A percentile compares a stretch with the other conserved stretches of the same genome.
Evolutionary conservation across 495 filamentous ascomycete species (phyloP).

Genomic region (Trichocladium antarcticum): DNA sequence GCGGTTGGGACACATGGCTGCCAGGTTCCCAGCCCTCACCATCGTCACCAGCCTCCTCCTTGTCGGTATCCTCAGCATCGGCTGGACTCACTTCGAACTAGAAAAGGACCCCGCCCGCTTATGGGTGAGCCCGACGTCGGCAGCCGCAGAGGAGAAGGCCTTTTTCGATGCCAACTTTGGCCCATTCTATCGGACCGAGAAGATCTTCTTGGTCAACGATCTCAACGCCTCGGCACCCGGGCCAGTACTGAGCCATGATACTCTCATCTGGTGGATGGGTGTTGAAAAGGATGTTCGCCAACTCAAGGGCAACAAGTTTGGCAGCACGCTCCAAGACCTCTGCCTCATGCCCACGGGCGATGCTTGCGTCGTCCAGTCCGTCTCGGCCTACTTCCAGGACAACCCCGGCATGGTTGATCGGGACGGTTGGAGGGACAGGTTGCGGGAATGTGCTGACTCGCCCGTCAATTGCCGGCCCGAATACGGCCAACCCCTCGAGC

Average conservation of each 20-base stretch:
- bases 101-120: slow-evolving; percentile 83
- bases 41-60: slow-evolving; percentile 59
- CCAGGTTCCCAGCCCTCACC: slow-evolving; percentile 73
- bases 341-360: slow-evolving; percentile 89
- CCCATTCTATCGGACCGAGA: slow-evolving; percentile 88
- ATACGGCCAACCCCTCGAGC: slow-evolving; percentile 75
- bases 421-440: slow-evolving; percentile 53
- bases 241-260: slow-evolving; percentile 78
- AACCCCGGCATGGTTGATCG: slow-evolving; percentile 47
- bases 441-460: slow-evolving; percentile 60
- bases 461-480: slow-evolving; percentile 76
- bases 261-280: slow-evolving; percentile 85
- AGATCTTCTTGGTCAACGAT: slow-evolving; percentile 89
- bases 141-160: slow-evolving; percentile 80
- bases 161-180: slow-evolving; percentile 96
- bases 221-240: slow-evolving; percentile 49
- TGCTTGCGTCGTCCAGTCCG: slow-evolving; percentile 83
- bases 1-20: slow-evolving; percentile 68
- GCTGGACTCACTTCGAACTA: slow-evolving; percentile 75
- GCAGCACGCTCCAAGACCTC: slow-evolving; percentile 62
- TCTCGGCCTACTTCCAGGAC: slow-evolving; percentile 75
- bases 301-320: slow-evolving; percentile 53
- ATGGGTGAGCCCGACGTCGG: slow-evolving; percentile 90
- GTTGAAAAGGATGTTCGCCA: slow-evolving; percentile 64
- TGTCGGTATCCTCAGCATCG: slow-evolving; percentile 65